Percentiles rank a stretch among this genome's conserved stretches.
These are phyloP conservation scores for Arabidopsis lyrata DNA, from an alignment of 441 rosid species.

Conservation along the genomic window DNA sequence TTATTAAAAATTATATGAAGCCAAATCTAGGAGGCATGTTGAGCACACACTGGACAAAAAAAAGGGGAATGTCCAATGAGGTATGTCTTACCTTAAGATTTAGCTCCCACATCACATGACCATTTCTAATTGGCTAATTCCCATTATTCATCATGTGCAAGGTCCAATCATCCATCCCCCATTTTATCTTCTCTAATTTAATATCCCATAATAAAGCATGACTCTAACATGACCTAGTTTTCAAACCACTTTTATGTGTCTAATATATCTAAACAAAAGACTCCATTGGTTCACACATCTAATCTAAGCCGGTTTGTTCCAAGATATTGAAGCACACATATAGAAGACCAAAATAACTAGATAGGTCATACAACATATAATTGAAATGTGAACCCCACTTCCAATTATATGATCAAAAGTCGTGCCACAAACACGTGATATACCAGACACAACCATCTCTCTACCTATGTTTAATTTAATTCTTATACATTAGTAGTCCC, in stretches of 20 bases:
- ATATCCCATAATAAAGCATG: slow-evolving; percentile 18
- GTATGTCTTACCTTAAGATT: slow-evolving; percentile 40
- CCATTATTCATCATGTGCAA: slow-evolving; percentile 31
- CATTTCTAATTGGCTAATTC: slow-evolving; percentile 35
- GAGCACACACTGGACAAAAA: slow-evolving; percentile 22
- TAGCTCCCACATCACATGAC: slow-evolving; percentile 48
- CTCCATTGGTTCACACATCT: slow-evolving; percentile 30
- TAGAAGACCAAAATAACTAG: slow-evolving; percentile 32
- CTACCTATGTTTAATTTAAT: slow-evolving; percentile 41
- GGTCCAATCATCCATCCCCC: slow-evolving; percentile 12
- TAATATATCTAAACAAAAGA: neutral
- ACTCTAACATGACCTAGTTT: slow-evolving; percentile 17
- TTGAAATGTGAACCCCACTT: slow-evolving; percentile 40
- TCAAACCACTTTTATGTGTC: neutral
- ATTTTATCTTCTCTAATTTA: slow-evolving; percentile 5
- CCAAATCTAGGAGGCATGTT: slow-evolving; percentile 45
- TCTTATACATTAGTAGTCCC: slow-evolving; percentile 39
- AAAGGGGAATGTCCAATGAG: slow-evolving; percentile 41
- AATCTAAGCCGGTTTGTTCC: slow-evolving; percentile 19
- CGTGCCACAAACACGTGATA: slow-evolving; percentile 45
- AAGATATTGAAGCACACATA: slow-evolving; percentile 4
- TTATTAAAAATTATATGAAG: slow-evolving; percentile 20
- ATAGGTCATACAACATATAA: slow-evolving; percentile 31
- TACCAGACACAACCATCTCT: slow-evolving; percentile 34
- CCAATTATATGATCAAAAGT: slow-evolving; percentile 47